A percentile compares a stretch with the other conserved stretches of the same genome.
phyloP scores from a whole-genome alignment of 345 rosid species.

The Dipteronia sinensis region DNA sequence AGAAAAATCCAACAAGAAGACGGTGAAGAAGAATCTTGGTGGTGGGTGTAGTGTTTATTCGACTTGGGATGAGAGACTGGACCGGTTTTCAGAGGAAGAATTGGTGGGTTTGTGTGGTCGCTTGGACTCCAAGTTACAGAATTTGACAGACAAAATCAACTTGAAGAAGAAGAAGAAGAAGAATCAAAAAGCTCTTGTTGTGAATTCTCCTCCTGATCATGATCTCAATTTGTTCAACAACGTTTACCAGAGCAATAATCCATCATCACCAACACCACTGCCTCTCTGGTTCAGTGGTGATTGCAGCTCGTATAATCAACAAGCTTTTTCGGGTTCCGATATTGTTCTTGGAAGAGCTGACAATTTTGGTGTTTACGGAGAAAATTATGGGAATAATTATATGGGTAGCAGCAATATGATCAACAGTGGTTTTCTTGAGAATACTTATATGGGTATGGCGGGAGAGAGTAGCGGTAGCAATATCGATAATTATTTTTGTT shows the following conservation, averaged over 20 bases:
- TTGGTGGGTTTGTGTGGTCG: neutral
- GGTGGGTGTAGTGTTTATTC: neutral
- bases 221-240: too few species aligned
- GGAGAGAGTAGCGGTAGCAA: too few species aligned
- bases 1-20: neutral
- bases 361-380: neutral
- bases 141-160: slow-evolving; percentile 5
- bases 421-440: neutral
- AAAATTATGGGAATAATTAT: neutral
- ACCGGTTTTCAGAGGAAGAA: neutral
- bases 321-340: neutral
- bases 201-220: neutral
- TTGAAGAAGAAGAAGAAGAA: slow-evolving; percentile 6
- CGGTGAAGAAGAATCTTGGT: neutral
- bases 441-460: neutral
- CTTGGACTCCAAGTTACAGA: slow-evolving; percentile 8
- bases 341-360: neutral
- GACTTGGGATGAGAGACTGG: neutral
- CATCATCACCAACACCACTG: neutral
- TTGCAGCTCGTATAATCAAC: neutral
- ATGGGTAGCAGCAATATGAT: neutral
- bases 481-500: too few species aligned
- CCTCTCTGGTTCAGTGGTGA: neutral
- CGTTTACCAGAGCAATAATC: neutral
- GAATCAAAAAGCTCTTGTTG: neutral